Conservation (phyloP, 257 asterid species). For the Coffea canephora region DNA sequence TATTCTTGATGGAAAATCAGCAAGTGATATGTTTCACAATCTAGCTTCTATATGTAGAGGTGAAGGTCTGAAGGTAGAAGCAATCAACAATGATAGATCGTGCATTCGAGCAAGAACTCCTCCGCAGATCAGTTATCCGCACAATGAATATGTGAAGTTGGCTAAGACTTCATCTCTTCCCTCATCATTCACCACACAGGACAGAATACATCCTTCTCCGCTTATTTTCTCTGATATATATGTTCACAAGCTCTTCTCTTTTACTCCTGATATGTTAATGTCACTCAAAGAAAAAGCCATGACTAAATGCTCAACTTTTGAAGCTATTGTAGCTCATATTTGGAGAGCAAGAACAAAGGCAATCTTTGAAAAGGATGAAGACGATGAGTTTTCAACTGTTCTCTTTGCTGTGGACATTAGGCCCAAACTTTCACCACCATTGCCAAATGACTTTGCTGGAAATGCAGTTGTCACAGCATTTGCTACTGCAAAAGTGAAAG, state of each 20-base stretch:
- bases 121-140: conserved; percentile 41
- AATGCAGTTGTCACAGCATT: conserved; percentile 44
- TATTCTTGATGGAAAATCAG: conserved; percentile 46
- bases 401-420: conserved; percentile 45
- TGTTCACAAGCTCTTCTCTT: conserved; percentile 34
- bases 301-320: conserved; percentile 42
- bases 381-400: conserved; percentile 25
- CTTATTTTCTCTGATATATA: conserved; percentile 32
- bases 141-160: conserved; percentile 32
- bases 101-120: conserved; percentile 41
- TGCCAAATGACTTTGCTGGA: conserved; percentile 28
- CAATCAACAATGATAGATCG: conserved; percentile 35
- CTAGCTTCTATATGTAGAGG: conserved; percentile 44
- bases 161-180: conserved; percentile 14
- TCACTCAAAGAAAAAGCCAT: conserved; percentile 22
- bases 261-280: conserved; percentile 28
- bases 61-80: conserved; percentile 22
- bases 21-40: conserved; percentile 38
- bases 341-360: conserved; percentile 47
- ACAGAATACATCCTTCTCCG: conserved; percentile 32
- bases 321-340: conserved; percentile 39
- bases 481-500: conserved; percentile 22
- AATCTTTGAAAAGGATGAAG: background rate
- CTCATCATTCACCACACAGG: conserved; percentile 42
- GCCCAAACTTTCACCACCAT: conserved; percentile 25